These are phyloP conservation scores for Polychaeton citri DNA, from an alignment of 2,329 filamentous ascomycete genomes.

Conservation along the genomic window DNA sequence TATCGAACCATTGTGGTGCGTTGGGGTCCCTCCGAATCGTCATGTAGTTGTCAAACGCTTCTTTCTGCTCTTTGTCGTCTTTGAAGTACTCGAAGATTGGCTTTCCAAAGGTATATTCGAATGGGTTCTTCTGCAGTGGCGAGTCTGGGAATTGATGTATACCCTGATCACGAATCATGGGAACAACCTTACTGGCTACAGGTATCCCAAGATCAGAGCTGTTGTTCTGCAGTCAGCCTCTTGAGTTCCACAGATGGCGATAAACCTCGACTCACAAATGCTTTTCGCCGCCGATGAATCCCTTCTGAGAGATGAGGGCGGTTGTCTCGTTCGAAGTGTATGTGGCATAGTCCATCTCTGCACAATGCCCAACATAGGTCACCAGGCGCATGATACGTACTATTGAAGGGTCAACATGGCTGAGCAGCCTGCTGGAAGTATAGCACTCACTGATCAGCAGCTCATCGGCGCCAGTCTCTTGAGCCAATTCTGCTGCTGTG, in stretches of 20 bases:
- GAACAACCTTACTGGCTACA: constrained; percentile 1
- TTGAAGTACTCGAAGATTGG: constrained; percentile 2
- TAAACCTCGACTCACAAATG: constrained; percentile 21
- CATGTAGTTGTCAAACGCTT: constrained; percentile 8
- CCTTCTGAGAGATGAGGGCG: constrained; percentile 1
- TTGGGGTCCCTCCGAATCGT: constrained; percentile 1
- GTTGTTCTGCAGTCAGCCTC: too few species aligned
- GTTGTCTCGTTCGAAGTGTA: constrained; percentile 3
- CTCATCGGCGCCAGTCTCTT: constrained; percentile 1
- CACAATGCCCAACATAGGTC: constrained; percentile 1
- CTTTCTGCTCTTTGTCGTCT: constrained; percentile 5
- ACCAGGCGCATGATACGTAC: constrained; percentile 3
- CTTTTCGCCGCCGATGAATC: constrained; percentile 4
- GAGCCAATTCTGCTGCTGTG: constrained; percentile 1
- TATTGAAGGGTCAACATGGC: not conserved
- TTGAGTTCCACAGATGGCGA: constrained; percentile 15
- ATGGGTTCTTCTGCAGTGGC: constrained; percentile 1
- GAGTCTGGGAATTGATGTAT: constrained; percentile 7
- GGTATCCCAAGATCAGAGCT: constrained; percentile 2
- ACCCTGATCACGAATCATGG: constrained; percentile 2
- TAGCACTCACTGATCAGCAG: constrained; percentile 4
- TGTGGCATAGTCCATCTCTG: constrained; percentile 1
- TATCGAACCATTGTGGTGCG: constrained; percentile 6
- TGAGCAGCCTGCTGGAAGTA: not conserved
- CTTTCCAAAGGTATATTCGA: constrained; percentile 4